Conservation (phyloP, 169 alveolate species). For the Toxoplasma gondii region DNA sequence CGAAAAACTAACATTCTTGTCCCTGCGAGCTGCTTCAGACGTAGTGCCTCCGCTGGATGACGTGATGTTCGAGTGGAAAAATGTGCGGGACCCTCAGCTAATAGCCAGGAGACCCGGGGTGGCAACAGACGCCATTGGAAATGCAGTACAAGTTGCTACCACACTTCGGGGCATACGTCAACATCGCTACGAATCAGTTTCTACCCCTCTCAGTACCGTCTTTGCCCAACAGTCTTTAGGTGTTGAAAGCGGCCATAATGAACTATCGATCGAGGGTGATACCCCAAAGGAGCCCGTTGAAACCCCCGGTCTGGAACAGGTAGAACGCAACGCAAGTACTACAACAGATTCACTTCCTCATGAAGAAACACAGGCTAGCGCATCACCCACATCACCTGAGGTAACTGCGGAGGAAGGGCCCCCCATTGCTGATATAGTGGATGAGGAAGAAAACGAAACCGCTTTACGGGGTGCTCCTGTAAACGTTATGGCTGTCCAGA, state of each 20-base stretch:
- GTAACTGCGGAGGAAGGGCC: neutral
- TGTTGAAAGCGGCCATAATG: no score
- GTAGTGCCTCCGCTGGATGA: slow-evolving; percentile 10
- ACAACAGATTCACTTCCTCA: no score
- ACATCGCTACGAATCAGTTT: neutral
- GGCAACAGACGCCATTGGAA: neutral
- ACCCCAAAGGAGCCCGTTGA: no score
- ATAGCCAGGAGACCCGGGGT: neutral
- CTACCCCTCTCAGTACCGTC: neutral
- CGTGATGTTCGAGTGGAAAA: slow-evolving; percentile 24
- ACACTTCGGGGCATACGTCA: neutral
- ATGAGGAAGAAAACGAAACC: neutral
- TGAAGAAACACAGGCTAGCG: no score
- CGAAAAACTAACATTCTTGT: neutral
- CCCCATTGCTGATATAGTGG: neutral
- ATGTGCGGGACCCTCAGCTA: neutral
- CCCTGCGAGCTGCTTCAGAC: neutral
- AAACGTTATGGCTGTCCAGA: neutral
- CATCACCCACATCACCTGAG: neutral
- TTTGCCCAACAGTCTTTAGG: no score
- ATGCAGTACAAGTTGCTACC: neutral
- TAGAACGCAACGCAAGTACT: no score
- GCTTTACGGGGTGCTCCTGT: neutral
- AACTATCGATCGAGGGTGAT: no score
- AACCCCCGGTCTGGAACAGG: no score